These are phyloP conservation scores for Aspergillus glaucus DNA, from an alignment of 2,329 filamentous ascomycete genomes.

Conservation along the genomic window DNA sequence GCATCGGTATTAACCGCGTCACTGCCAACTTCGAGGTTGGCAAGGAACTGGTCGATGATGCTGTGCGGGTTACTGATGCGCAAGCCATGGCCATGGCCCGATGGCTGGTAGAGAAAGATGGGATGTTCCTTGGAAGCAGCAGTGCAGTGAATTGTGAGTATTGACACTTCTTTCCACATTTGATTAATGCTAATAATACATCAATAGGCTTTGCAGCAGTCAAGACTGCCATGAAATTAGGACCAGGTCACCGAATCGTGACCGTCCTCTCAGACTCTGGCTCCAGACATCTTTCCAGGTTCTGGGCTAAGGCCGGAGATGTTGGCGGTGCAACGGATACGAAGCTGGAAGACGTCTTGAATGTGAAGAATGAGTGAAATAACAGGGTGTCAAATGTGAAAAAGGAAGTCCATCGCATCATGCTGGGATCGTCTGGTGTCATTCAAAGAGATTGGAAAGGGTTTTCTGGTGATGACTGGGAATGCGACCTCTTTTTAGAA, in stretches of 20 bases:
- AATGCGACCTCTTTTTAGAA: background rate
- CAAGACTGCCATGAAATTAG: slow-evolving; percentile 40
- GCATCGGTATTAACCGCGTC: slow-evolving; percentile 90
- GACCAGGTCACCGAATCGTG: slow-evolving; percentile 44
- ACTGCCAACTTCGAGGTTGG: slow-evolving; percentile 90
- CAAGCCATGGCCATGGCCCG: slow-evolving; percentile 92
- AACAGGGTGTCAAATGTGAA: slow-evolving; percentile 11
- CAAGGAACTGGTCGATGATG: slow-evolving; percentile 79
- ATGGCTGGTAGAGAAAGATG: slow-evolving; percentile 92
- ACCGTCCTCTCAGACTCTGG: slow-evolving; percentile 47
- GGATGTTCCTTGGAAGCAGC: slow-evolving; percentile 88
- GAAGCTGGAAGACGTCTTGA: slow-evolving; percentile 41
- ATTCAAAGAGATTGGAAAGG: background rate
- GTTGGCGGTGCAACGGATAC: slow-evolving; percentile 41
- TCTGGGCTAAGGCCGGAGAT: slow-evolving; percentile 45
- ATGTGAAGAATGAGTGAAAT: slow-evolving; percentile 25
- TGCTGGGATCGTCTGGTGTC: background rate
- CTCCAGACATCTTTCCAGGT: slow-evolving; percentile 46
- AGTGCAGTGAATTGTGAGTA: slow-evolving; percentile 85
- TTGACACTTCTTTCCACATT: background rate
- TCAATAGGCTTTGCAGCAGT: slow-evolving; percentile 42
- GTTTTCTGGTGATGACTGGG: background rate
- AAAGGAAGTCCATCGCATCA: background rate
- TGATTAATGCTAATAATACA: slow-evolving; percentile 5
- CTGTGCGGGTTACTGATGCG: slow-evolving; percentile 77